Evolutionary conservation across 768 basidiomycete species (phyloP).

Genomic region (Leccinum sublutescens): DNA sequence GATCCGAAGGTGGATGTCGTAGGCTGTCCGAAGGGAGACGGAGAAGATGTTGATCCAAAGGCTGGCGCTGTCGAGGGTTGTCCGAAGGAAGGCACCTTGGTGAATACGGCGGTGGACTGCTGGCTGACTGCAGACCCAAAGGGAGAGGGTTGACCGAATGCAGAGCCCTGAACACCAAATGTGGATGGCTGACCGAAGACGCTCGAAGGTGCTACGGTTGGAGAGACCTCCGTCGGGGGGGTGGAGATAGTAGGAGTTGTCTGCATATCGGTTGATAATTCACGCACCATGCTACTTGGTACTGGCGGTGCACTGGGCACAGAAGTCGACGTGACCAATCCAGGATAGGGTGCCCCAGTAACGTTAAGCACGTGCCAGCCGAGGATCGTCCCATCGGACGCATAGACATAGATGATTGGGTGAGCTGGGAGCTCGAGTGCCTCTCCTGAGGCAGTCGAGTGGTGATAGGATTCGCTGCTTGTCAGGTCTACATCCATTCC

Average conservation of each 20-base stretch:
- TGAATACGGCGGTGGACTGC: conserved; percentile 25
- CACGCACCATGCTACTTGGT: conserved; percentile 26
- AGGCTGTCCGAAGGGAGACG: not conserved
- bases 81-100: conserved; percentile 23
- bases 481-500: conserved; percentile 69
- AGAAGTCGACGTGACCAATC: conserved; percentile 41
- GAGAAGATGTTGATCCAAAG: conserved; percentile 13
- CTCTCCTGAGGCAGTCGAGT: conserved; percentile 42
- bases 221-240: conserved; percentile 17
- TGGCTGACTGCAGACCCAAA: conserved; percentile 20
- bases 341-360: conserved; percentile 51
- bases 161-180: conserved; percentile 24
- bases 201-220: conserved; percentile 31
- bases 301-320: conserved; percentile 4
- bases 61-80: conserved; percentile 8
- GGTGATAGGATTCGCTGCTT: conserved; percentile 37
- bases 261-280: conserved; percentile 32
- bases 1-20: conserved; percentile 23
- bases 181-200: conserved; percentile 36
- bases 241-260: conserved; percentile 22
- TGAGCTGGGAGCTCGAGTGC: conserved; percentile 43
- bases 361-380: conserved; percentile 70
- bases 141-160: conserved; percentile 34
- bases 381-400: conserved; percentile 74
- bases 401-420: conserved; percentile 72